Evolutionary conservation across 208 protist species (phyloP), one percentile per base, ranked within the genome.

Genomic region (Crithidia fasciculata): DNA sequence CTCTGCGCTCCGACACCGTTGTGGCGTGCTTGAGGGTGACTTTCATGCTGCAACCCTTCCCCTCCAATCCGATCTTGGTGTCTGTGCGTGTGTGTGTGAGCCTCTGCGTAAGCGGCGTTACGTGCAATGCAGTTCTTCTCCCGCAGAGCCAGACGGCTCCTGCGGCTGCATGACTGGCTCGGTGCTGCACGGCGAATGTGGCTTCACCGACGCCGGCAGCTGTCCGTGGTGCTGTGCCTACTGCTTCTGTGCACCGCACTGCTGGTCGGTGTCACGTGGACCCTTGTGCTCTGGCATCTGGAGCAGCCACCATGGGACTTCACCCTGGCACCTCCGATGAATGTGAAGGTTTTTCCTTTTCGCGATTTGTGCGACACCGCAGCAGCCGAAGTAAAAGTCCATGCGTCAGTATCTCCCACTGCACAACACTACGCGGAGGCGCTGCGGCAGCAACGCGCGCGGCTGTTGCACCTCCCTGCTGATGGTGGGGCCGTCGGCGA

Each of bases 361-460:
- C 65, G 55, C n/a, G 65, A 70, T 36, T 19, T 70, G n/a, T 70
- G 65, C 43, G 41, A 70, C 13, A 53, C 65, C 13, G 50, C 53
- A 19, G 4, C 28, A 50, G 41, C 28, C 28, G 28, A 28, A 1
- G 28, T 28, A 28, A 28, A 28, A 28, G 28, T 28, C 1, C 28
- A 28, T 28, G 28, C 28, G 28, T 28, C 28, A 28, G 28, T 28
- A 28, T 28, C 28, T 28, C 28, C 28, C 28, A 28, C 28, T 28
- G 28, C 28, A 28, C 28, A 28, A 28, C 28, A 28, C 28, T 28
- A 28, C 4, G 36, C 49, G 39, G 5, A 37, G 43, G 47, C 52
- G 39, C 8, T 54, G 8, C 61, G 19, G 5, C 28, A 28, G 28
- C 28, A 28, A 28, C 28, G 28, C 28, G 28, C 28, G 2, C 65